Conservation (phyloP, 129 eudicot species). For the Lonicera japonica region DNA sequence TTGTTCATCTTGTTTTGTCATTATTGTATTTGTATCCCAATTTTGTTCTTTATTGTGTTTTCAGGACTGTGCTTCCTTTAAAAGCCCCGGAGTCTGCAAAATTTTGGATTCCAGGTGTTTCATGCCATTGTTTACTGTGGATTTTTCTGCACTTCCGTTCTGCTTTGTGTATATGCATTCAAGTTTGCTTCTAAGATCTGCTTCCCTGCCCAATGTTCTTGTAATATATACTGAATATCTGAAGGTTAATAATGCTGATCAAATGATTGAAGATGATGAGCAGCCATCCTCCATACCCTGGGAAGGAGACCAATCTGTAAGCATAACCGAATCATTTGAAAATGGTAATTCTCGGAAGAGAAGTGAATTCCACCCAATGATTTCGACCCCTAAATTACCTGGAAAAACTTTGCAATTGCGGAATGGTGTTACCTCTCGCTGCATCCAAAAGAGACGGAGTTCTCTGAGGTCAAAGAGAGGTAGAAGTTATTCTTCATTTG, state of each 20-base stretch:
- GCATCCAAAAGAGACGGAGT: constrained; percentile 46
- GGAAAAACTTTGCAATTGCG: constrained; percentile 24
- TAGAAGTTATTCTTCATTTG: constrained; percentile 26
- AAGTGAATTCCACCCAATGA: constrained; percentile 3
- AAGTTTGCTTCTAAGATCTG: constrained; percentile 32
- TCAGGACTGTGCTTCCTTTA: constrained; percentile 32
- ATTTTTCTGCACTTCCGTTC: constrained; percentile 46
- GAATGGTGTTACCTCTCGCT: constrained; percentile 20
- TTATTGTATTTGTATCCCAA: neutral
- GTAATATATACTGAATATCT: neutral
- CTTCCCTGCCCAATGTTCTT: constrained; percentile 5
- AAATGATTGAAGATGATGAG: neutral
- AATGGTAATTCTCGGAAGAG: constrained; percentile 22
- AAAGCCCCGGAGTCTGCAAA: constrained; percentile 36
- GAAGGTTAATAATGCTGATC: constrained; percentile 3
- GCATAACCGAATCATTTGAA: neutral
- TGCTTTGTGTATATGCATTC: constrained; percentile 57
- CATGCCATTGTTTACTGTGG: constrained; percentile 42
- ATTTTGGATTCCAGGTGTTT: constrained; percentile 33
- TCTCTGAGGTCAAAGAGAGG: constrained; percentile 49
- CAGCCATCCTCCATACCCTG: constrained; percentile 9
- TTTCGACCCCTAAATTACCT: constrained; percentile 15
- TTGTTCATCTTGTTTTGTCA: neutral
- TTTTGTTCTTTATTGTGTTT: neutral
- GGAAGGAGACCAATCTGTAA: neutral